A percentile compares a stretch with the other conserved stretches of the same genome.
phyloP scores from a whole-genome alignment of 1,139 yeast species.

The Spathaspora jeffriesii region DNA sequence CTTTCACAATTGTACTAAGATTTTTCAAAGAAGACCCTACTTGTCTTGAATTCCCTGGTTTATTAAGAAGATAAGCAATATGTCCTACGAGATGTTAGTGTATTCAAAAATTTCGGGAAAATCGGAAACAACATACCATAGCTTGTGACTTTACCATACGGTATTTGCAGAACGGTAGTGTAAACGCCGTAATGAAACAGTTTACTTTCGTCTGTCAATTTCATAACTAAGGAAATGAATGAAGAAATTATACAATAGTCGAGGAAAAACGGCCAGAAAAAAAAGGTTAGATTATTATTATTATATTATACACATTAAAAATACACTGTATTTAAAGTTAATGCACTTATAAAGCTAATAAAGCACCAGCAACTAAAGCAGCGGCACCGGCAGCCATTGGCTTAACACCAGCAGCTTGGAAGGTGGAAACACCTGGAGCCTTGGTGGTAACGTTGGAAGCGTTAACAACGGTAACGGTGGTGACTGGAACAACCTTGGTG shows the following conservation, averaged over 20 bases:
- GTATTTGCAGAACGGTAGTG: conserved; percentile 52
- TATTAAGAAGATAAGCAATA: conserved; percentile 61
- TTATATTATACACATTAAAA: conserved; percentile 3
- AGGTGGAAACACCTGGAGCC: conserved; percentile 34
- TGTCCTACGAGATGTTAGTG: conserved; percentile 40
- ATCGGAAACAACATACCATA: conserved; percentile 46
- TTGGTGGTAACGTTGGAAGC: conserved; percentile 44
- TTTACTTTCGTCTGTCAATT: conserved; percentile 46
- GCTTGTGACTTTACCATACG: conserved; percentile 66
- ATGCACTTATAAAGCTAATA: conserved; percentile 46
- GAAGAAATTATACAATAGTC: not conserved
- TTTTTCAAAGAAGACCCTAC: conserved; percentile 73
- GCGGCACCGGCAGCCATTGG: conserved; percentile 48
- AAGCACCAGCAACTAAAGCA: conserved; percentile 55
- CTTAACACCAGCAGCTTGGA: conserved; percentile 39
- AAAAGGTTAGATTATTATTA: not conserved
- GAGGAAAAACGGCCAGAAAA: not conserved
- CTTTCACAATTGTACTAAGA: conserved; percentile 20
- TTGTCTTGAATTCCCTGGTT: conserved; percentile 70
- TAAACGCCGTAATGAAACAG: conserved; percentile 67
- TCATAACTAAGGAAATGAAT: conserved; percentile 5
- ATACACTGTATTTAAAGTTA: conserved; percentile 1
- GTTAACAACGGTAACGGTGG: conserved; percentile 27
- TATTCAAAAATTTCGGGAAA: conserved; percentile 12
- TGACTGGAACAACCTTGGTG: not conserved